Percentiles rank a stretch among this genome's conserved stretches.
These are phyloP conservation scores for Danielozyma ontarioensis DNA, from an alignment of 805 yeast species.

Conservation along the genomic window DNA sequence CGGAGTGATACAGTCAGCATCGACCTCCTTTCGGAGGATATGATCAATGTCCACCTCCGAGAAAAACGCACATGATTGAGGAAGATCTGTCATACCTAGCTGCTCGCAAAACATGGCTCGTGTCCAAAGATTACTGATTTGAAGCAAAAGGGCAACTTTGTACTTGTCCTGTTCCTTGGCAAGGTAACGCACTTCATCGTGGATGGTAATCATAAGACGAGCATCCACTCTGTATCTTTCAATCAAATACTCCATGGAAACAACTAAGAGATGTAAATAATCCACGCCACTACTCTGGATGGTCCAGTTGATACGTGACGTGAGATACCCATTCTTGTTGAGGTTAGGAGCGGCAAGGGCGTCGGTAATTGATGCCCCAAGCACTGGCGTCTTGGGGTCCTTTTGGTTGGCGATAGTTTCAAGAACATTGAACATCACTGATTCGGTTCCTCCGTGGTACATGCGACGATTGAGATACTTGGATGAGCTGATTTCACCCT, in stretches of 20 bases:
- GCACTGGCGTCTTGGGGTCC: slow-evolving; percentile 80
- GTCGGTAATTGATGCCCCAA: slow-evolving; percentile 89
- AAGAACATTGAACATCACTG: slow-evolving; percentile 81
- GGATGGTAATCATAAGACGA: slow-evolving; percentile 81
- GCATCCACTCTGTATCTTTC: slow-evolving; percentile 64
- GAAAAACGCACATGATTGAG: slow-evolving; percentile 93
- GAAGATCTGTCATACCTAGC: slow-evolving; percentile 81
- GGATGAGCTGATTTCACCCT: slow-evolving; percentile 44
- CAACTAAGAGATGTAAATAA: slow-evolving; percentile 76
- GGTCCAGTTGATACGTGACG: slow-evolving; percentile 95
- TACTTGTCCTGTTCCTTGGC: slow-evolving; percentile 70
- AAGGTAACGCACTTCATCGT: slow-evolving; percentile 87
- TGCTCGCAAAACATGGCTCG: slow-evolving; percentile 93
- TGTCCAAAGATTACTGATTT: slow-evolving; percentile 91
- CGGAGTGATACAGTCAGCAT: slow-evolving; percentile 85
- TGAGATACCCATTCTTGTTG: slow-evolving; percentile 60
- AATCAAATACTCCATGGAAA: slow-evolving; percentile 81
- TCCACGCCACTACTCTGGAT: slow-evolving; percentile 98
- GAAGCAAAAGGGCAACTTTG: slow-evolving; percentile 76
- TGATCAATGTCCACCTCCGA: slow-evolving; percentile 89
- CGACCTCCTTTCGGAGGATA: slow-evolving; percentile 89
- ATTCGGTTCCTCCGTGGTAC: slow-evolving; percentile 91
- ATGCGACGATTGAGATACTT: slow-evolving; percentile 21
- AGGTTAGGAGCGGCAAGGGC: slow-evolving; percentile 69
- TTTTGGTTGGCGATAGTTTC: slow-evolving; percentile 83